Conservation (phyloP, 257 asterid species). For the Cruciata laevipes region DNA sequence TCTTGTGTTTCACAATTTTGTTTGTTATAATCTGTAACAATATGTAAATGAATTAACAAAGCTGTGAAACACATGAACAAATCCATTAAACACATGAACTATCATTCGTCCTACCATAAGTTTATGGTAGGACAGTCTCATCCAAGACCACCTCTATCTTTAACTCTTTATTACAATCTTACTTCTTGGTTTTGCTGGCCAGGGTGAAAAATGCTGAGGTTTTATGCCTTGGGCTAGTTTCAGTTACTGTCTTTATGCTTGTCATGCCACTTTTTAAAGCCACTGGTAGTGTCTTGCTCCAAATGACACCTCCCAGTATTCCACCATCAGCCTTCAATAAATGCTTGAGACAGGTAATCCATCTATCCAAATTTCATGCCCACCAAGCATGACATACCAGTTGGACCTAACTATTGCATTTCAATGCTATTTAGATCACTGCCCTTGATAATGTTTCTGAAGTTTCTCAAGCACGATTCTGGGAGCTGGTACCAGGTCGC, state of each 20-base stretch:
- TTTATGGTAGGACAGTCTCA: too few relatives aligned
- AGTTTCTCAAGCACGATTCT: constrained; percentile 71
- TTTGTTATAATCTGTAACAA: too few relatives aligned
- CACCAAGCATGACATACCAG: background rate
- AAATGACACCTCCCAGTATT: constrained; percentile 76
- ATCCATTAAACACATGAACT: too few relatives aligned
- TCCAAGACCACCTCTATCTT: too few relatives aligned
- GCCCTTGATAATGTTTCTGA: constrained; percentile 63
- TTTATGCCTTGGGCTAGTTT: constrained; percentile 83
- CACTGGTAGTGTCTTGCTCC: constrained; percentile 74
- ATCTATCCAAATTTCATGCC: background rate
- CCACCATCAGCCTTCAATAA: constrained; percentile 81
- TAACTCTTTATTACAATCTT: background rate
- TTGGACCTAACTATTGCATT: background rate
- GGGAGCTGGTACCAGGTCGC: constrained; percentile 94
- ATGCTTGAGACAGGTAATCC: constrained; percentile 81
- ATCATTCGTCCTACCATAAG: too few relatives aligned
- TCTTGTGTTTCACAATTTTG: too few relatives aligned
- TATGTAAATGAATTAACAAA: too few relatives aligned
- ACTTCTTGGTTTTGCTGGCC: constrained; percentile 11
- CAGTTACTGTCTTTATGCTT: constrained; percentile 80
- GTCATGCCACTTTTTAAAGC: constrained; percentile 88
- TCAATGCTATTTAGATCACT: constrained; percentile 36
- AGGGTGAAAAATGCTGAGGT: constrained; percentile 95
- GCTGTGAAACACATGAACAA: too few relatives aligned